phyloP scores from a whole-genome alignment of 208 protist genomes.

The Trypanosoma melophagium region DNA sequence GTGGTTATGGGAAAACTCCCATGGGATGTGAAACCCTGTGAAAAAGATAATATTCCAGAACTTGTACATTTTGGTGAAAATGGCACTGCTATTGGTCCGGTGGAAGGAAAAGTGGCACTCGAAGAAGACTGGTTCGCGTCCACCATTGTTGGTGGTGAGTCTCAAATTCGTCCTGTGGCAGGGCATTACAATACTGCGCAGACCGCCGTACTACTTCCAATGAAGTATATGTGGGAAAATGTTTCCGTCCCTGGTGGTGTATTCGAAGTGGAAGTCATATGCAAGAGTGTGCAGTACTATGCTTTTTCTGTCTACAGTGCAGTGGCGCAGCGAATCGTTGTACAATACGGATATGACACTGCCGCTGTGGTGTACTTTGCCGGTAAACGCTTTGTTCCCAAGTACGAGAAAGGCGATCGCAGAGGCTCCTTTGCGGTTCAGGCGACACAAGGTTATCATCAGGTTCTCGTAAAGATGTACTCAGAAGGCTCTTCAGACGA shows the following conservation, averaged over 20 bases:
- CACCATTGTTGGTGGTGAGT: slow-evolving; percentile 19
- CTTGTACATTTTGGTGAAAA: slow-evolving; percentile 12
- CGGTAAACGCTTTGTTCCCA: slow-evolving; percentile 10
- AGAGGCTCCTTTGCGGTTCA: slow-evolving; percentile 3
- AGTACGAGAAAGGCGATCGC: not conserved
- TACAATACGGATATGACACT: slow-evolving; percentile 17
- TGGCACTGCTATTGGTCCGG: slow-evolving; percentile 6
- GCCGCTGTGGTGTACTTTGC: slow-evolving; percentile 11
- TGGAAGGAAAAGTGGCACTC: slow-evolving; percentile 5
- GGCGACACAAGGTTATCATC: slow-evolving; percentile 15
- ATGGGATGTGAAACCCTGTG: slow-evolving; percentile 3
- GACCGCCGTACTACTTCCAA: not conserved
- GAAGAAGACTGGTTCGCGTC: slow-evolving; percentile 20
- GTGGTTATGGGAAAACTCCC: slow-evolving; percentile 8
- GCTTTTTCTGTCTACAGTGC: slow-evolving; percentile 19
- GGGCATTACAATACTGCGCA: not conserved
- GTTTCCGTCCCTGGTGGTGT: slow-evolving; percentile 6
- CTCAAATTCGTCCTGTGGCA: slow-evolving; percentile 11
- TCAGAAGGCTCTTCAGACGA: not conserved
- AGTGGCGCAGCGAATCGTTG: slow-evolving; percentile 7
- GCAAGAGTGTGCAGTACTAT: slow-evolving; percentile 16
- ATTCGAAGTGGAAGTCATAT: slow-evolving; percentile 2
- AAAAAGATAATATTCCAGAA: not conserved
- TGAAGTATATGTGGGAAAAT: slow-evolving; percentile 5
- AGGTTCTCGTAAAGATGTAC: slow-evolving; percentile 20